Evolutionary conservation across 179 eudicot species (phyloP).

Genomic region (Nepenthes alata): DNA sequence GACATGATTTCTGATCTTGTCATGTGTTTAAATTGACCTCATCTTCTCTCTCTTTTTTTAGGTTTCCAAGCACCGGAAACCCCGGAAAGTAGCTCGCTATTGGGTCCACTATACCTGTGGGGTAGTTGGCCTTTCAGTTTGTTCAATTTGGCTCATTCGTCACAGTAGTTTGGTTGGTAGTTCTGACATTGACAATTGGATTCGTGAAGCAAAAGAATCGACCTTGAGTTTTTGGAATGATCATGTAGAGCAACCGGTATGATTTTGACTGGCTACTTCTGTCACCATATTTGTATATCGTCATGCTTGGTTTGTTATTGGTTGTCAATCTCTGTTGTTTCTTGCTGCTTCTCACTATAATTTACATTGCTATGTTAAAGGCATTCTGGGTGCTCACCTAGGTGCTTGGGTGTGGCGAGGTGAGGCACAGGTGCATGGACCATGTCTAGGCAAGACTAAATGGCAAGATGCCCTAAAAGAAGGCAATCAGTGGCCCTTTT

Average conservation of each 20-base stretch:
- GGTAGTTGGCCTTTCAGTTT: conserved; percentile 60
- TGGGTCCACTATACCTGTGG: conserved; percentile 89
- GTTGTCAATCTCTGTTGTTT: too few species aligned
- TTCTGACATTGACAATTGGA: conserved; percentile 88
- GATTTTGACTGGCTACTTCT: conserved; percentile 5
- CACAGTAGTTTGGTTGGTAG: conserved; percentile 92
- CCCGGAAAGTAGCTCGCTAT: conserved; percentile 53
- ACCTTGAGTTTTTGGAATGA: conserved; percentile 69
- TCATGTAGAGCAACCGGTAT: conserved; percentile 93
- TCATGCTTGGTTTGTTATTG: too few species aligned
- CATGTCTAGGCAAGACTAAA: too few species aligned
- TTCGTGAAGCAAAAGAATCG: conserved; percentile 76
- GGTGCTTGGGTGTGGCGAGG: too few species aligned
- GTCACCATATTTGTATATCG: not conserved
- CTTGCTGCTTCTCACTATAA: too few species aligned
- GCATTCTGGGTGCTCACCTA: too few species aligned
- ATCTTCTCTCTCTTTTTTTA: conserved; percentile 17
- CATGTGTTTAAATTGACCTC: not conserved
- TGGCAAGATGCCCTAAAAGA: too few species aligned
- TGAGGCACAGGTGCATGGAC: too few species aligned
- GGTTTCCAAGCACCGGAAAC: conserved; percentile 72
- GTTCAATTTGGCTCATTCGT: conserved; percentile 73
- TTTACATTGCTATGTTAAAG: too few species aligned
- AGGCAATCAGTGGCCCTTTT: too few species aligned
- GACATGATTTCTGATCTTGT: too few species aligned